Evolutionary conservation across 176 grass and related monocot species (phyloP).

Genomic region (Juncus effusus): DNA sequence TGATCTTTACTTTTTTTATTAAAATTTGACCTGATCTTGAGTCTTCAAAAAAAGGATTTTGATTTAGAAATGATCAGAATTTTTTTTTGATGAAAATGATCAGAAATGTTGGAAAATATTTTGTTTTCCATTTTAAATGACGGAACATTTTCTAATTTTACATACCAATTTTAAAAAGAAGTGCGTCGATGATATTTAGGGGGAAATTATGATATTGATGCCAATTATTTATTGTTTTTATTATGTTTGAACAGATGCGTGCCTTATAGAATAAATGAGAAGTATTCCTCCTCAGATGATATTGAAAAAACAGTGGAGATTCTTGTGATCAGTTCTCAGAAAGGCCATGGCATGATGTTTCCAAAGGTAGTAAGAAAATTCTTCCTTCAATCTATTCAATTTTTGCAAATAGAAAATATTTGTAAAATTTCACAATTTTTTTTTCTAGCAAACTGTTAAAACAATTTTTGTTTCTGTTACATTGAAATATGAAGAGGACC

Average conservation of each 20-base stretch:
- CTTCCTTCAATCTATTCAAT: too few relatives aligned
- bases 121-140: not conserved
- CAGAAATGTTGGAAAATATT: not conserved
- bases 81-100: conserved; percentile 1
- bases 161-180: not conserved
- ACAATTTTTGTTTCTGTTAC: too few relatives aligned
- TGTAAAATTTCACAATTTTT: not conserved
- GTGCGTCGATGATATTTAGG: too few relatives aligned
- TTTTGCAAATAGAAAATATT: not conserved
- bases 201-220: not conserved
- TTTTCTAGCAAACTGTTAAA: too few relatives aligned
- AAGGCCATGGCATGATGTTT: conserved; percentile 50
- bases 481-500: too few relatives aligned
- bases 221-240: not conserved
- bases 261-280: conserved; percentile 36
- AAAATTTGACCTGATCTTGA: too few relatives aligned
- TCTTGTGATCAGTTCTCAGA: conserved; percentile 47
- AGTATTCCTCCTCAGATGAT: conserved; percentile 25
- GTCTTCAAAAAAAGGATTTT: too few relatives aligned
- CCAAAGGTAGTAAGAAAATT: conserved; percentile 30
- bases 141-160: not conserved
- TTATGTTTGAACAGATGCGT: conserved; percentile 35
- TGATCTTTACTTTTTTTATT: not conserved
- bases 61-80: too few relatives aligned
- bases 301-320: conserved; percentile 40